A percentile compares a stretch with the other conserved stretches of the same genome.
These are phyloP conservation scores for Calonectria montana DNA, from an alignment of 2,329 filamentous ascomycete species.

Conservation along the genomic window DNA sequence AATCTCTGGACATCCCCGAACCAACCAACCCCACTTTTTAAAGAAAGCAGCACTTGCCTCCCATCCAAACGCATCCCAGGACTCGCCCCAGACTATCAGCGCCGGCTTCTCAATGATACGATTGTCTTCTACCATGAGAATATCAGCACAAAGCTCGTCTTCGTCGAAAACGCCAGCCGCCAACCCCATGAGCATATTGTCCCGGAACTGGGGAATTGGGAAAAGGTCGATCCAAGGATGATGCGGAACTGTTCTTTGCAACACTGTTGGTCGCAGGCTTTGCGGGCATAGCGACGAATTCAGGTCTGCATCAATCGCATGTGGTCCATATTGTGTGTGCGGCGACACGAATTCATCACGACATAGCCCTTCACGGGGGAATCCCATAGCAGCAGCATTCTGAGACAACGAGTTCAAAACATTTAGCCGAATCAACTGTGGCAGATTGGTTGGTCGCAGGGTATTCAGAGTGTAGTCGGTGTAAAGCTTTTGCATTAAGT, in stretches of 20 bases:
- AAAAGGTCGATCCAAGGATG: not conserved
- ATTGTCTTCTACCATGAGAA: not conserved
- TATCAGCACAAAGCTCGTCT: not conserved
- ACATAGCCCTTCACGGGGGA: constrained; percentile 8
- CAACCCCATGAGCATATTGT: not conserved
- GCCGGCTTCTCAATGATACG: not conserved
- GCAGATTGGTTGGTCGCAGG: not conserved
- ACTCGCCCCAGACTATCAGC: not conserved
- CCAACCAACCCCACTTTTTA: not conserved
- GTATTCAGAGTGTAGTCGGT: constrained; percentile 7
- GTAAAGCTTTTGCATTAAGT: not conserved
- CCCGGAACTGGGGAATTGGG: not conserved
- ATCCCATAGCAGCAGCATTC: not conserved
- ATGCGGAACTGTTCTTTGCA: not conserved
- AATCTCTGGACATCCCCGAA: not conserved
- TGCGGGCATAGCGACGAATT: not conserved
- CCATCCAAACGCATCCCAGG: not conserved
- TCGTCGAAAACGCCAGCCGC: not conserved
- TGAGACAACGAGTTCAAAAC: constrained; percentile 10
- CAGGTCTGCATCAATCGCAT: not conserved
- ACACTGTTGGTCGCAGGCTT: not conserved
- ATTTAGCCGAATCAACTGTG: constrained; percentile 13
- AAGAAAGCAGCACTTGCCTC: not conserved
- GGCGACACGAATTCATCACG: constrained; percentile 20
- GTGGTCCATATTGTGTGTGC: not conserved